These are phyloP conservation scores for Pilaira anomala DNA, from an alignment of 192 early-diverging fungal genomes.

Conservation along the genomic window DNA sequence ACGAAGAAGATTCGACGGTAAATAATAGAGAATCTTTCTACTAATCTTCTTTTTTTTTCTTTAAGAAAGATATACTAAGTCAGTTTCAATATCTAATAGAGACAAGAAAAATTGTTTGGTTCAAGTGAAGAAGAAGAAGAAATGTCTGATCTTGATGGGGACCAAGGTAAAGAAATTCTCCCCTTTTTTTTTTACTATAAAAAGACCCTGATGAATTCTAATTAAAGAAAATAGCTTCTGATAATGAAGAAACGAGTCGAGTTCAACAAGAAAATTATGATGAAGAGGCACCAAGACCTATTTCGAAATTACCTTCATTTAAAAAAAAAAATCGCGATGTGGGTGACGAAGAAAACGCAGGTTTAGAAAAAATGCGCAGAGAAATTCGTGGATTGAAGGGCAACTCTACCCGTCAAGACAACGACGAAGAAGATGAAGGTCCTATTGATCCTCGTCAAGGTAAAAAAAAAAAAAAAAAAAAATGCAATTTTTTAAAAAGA, in stretches of 20 bases:
- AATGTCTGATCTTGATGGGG: conserved; percentile 38
- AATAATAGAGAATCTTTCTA: neutral
- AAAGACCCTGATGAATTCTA: no score
- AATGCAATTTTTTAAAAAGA: neutral
- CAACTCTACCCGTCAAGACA: neutral
- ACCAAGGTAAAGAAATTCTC: conserved; percentile 24
- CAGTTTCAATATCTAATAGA: neutral
- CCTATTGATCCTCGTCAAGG: conserved; percentile 35
- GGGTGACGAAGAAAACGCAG: conserved; percentile 21
- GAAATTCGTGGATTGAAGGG: conserved; percentile 22
- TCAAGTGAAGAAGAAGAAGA: conserved; percentile 25
- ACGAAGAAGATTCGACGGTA: neutral
- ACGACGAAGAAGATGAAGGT: conserved; percentile 21
- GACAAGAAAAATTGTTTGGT: conserved; percentile 8
- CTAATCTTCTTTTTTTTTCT: neutral
- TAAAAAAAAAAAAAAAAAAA: neutral
- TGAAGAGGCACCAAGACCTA: neutral
- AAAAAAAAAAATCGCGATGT: conserved; percentile 27
- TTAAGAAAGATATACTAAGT: neutral
- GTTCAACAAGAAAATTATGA: neutral
- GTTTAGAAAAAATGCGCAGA: conserved; percentile 26
- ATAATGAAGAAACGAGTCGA: conserved; percentile 1
- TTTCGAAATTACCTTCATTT: conserved; percentile 31
- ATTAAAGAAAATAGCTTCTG: neutral
- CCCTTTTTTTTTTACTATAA: neutral